Base-by-base conservation (phyloP, 2,329 filamentous ascomycete genomes). In the Fusarium sp. region DNA sequence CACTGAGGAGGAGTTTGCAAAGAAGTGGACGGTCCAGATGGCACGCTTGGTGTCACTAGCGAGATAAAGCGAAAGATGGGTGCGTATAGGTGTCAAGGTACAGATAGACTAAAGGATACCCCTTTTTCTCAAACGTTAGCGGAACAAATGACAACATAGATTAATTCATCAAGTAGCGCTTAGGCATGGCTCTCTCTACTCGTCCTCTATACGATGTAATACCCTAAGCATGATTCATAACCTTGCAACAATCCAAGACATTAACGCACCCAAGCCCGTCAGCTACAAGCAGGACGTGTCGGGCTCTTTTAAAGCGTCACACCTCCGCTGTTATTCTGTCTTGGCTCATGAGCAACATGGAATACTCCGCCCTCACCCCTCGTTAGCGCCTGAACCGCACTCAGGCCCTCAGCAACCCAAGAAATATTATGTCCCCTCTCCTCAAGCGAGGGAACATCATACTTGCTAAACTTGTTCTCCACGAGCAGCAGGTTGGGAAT, bases 1-100 rank as follows among this genome's bases (percentile, higher is more conserved):
- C 72, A 93, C 91, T 0, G 94, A 97, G 71, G 88, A 90, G 68
- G 90, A 89, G 56, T 99, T 99, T 78, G 88, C 84, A 2, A 83
- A 82, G 67, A 88, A 87, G 65, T 99, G 95, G 94, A 76, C 91
- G 38, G 75, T 76, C 27, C 86, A 96, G 74, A 85, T 96, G 80
- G 87, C 89, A 70, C 85, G 82, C 68, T 79, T 98, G 57, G 85
- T 97, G 19, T 75, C 72, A 6, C 71, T 81, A 67, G 72, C 65
- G 36, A 69, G 59, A 57, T 72, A 23, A 63, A 31, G 57, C 29
- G 32, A 56, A 57, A 58, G 45, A 48, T 49, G 48, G 48, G 52
- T 53, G 33, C 51, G 44, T 54, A 50, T 45, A 59, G 64, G 56
- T 59, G 60, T 59, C 9, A 11, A 19, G 17, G 14, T 48, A 19